These are phyloP conservation scores for Beauveria sp. DNA, from an alignment of 2,329 filamentous ascomycete species.

Conservation along the genomic window DNA sequence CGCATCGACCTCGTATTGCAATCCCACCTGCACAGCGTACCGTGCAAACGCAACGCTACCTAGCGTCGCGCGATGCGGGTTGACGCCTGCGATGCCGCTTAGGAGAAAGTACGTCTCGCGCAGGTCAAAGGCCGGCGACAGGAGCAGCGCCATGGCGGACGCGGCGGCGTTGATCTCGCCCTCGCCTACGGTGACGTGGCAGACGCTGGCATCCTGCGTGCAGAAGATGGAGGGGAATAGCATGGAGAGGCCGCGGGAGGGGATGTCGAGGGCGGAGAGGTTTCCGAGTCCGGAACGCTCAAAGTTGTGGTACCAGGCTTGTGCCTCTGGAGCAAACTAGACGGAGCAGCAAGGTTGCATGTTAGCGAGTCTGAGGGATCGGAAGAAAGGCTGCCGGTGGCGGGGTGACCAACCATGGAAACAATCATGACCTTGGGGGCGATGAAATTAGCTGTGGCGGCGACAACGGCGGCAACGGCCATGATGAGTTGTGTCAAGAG, in stretches of 20 bases:
- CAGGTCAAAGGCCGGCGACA: conserved; percentile 57
- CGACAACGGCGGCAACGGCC: background rate
- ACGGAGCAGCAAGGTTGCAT: background rate
- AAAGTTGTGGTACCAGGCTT: conserved; percentile 52
- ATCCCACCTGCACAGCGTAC: conserved; percentile 64
- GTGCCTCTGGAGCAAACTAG: conserved; percentile 56
- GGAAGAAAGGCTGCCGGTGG: background rate
- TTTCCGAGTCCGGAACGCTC: conserved; percentile 39
- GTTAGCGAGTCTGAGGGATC: background rate
- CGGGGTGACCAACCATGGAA: conserved; percentile 44
- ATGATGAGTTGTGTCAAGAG: background rate
- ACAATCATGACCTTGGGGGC: conserved; percentile 56
- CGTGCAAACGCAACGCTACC: conserved; percentile 59
- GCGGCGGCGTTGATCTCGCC: conserved; percentile 68
- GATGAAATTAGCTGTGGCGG: conserved; percentile 20
- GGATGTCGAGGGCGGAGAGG: conserved; percentile 49
- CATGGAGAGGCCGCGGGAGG: conserved; percentile 56
- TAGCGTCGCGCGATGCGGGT: conserved; percentile 58
- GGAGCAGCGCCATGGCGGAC: conserved; percentile 55
- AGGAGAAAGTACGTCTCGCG: conserved; percentile 62
- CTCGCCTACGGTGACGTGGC: conserved; percentile 62
- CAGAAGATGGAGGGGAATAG: conserved; percentile 60
- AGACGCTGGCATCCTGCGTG: conserved; percentile 51
- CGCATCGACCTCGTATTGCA: conserved; percentile 69
- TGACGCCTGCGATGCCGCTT: conserved; percentile 67